phyloP scores from a whole-genome alignment of 2,329 filamentous ascomycete species.

The Phialophora chinensis region DNA sequence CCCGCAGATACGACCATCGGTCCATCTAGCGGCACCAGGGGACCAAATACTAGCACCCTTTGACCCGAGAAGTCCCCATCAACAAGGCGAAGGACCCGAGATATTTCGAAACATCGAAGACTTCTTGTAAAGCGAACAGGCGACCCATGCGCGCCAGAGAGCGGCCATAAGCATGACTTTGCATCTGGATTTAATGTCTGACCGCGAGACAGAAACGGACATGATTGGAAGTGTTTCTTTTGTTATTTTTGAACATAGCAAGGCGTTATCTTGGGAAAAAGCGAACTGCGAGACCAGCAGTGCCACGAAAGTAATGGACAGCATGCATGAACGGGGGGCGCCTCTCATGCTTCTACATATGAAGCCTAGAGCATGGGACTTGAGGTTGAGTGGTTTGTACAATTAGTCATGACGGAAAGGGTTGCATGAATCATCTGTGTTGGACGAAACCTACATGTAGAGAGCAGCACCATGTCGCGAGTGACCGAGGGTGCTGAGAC shows the following conservation, averaged over 20 bases:
- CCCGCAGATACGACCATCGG: constrained; percentile 17
- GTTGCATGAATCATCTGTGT: constrained; percentile 1
- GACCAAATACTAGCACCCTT: constrained; percentile 24
- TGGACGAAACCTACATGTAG: not conserved
- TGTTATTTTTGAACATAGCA: constrained; percentile 31
- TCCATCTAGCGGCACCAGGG: constrained; percentile 4
- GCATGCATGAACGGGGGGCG: constrained; percentile 20
- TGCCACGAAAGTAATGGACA: constrained; percentile 23
- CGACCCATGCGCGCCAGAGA: constrained; percentile 14
- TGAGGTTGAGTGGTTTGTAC: constrained; percentile 19
- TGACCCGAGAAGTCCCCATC: constrained; percentile 41
- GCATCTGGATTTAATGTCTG: constrained; percentile 33
- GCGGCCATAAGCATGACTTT: constrained; percentile 9
- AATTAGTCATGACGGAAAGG: constrained; percentile 32
- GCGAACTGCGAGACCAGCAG: constrained; percentile 7
- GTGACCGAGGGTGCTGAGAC: not conserved
- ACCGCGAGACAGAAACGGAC: constrained; percentile 16
- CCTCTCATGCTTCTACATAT: constrained; percentile 1
- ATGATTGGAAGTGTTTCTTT: constrained; percentile 20
- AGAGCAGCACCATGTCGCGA: not conserved
- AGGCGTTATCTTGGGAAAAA: constrained; percentile 30
- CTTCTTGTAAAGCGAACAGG: constrained; percentile 34
- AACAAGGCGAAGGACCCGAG: constrained; percentile 36
- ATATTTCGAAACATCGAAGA: constrained; percentile 40
- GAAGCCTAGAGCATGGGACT: constrained; percentile 6